Percentiles rank a stretch among this genome's conserved stretches.
Evolutionary conservation across 306 rosid genomes (phyloP).

Genomic region (Malus sieversii): DNA sequence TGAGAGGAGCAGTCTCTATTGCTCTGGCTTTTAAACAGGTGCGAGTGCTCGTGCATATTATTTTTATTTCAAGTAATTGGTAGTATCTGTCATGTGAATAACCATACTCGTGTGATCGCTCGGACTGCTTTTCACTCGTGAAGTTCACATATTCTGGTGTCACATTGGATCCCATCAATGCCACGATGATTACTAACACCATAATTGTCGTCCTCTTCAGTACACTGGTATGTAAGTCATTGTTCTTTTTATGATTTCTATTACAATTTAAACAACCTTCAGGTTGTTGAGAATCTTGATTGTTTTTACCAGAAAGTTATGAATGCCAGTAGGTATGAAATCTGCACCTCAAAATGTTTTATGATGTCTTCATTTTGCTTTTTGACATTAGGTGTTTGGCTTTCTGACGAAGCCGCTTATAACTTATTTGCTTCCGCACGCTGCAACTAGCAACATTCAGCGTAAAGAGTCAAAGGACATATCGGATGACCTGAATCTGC

Average conservation of each 20-base stretch:
- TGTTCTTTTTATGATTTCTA: background rate
- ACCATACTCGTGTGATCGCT: background rate
- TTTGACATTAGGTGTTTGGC: slow-evolving; percentile 58
- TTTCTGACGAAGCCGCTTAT: slow-evolving; percentile 70
- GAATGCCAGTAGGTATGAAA: background rate
- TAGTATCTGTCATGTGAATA: background rate
- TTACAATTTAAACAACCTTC: background rate
- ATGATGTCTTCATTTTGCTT: background rate
- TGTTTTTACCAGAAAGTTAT: background rate
- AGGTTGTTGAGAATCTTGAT: background rate
- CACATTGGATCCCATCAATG: slow-evolving; percentile 59
- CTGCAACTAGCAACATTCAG: slow-evolving; percentile 2
- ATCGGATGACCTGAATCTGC: slow-evolving; percentile 47
- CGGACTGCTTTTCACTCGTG: slow-evolving; percentile 15
- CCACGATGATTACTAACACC: slow-evolving; percentile 78
- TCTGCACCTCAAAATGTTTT: background rate
- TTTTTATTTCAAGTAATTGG: background rate
- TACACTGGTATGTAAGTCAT: slow-evolving; percentile 49
- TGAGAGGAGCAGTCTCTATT: slow-evolving; percentile 90
- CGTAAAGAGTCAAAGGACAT: slow-evolving; percentile 23
- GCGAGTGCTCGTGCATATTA: background rate
- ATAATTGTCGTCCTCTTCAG: slow-evolving; percentile 77
- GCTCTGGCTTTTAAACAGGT: slow-evolving; percentile 95
- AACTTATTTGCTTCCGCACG: slow-evolving; percentile 50
- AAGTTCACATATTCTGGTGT: slow-evolving; percentile 83